Evolutionary conservation across 108 stramenopile genomes (phyloP).

Genomic region (Nitzschia inconspicua): DNA sequence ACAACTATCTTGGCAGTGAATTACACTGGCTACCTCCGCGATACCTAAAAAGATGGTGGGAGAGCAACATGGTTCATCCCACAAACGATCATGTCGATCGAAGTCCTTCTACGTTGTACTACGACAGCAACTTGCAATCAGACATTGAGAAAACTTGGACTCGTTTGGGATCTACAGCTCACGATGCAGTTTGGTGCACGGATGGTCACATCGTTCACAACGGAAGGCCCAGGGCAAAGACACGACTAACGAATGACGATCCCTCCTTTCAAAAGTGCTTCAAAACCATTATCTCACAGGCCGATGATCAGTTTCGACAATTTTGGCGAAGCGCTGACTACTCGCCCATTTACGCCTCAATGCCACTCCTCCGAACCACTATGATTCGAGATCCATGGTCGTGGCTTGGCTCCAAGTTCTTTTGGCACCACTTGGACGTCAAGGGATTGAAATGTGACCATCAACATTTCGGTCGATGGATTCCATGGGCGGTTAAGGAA

Average conservation of each 20-base stretch:
- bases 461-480: conserved; percentile 25
- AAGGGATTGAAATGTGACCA: neutral
- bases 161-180: too few species aligned
- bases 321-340: conserved; percentile 11
- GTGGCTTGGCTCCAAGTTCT: conserved; percentile 37
- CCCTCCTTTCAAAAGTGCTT: conserved; percentile 7
- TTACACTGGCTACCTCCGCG: conserved; percentile 42
- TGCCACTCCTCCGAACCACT: conserved; percentile 33
- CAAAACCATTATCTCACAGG: neutral
- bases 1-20: conserved; percentile 37
- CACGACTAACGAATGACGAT: too few species aligned
- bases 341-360: conserved; percentile 32
- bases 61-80: neutral
- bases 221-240: too few species aligned
- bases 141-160: too few species aligned
- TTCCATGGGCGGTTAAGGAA: conserved; percentile 1
- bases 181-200: too few species aligned
- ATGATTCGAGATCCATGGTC: conserved; percentile 47
- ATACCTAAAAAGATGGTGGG: conserved; percentile 33
- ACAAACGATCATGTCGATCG: too few species aligned
- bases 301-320: neutral
- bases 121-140: too few species aligned
- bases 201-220: too few species aligned
- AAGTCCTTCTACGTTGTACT: too few species aligned
- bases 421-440: conserved; percentile 23